A percentile compares a stretch with the other conserved stretches of the same genome.
These are phyloP conservation scores for Casuarina glauca DNA, from an alignment of 306 rosid genomes.

Conservation along the genomic window DNA sequence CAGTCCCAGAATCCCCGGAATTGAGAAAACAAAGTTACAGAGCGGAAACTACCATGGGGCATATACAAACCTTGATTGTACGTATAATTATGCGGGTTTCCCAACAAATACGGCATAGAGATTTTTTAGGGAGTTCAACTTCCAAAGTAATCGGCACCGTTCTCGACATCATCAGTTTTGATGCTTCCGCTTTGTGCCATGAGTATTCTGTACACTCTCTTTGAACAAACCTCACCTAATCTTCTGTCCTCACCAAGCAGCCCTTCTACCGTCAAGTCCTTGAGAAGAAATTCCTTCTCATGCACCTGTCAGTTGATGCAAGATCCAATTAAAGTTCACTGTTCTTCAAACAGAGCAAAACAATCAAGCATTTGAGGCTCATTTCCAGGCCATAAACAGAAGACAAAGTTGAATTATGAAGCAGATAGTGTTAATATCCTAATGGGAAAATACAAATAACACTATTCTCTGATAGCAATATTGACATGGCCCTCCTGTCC, in stretches of 20 bases:
- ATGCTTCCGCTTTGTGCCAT: slow-evolving; percentile 74
- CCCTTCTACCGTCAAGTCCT: slow-evolving; percentile 72
- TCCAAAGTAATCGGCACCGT: slow-evolving; percentile 82
- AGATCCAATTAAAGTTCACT: neutral
- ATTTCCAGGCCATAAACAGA: neutral
- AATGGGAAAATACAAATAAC: neutral
- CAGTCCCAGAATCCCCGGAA: neutral
- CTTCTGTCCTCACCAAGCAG: slow-evolving; percentile 75
- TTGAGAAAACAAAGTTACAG: neutral
- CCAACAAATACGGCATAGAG: neutral
- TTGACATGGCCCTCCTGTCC: too few relatives aligned
- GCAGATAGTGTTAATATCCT: neutral
- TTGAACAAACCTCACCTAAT: slow-evolving; percentile 86
- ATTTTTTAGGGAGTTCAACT: slow-evolving; percentile 22
- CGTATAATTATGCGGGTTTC: neutral
- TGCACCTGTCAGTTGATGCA: slow-evolving; percentile 54
- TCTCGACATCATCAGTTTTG: slow-evolving; percentile 82
- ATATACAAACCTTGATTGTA: neutral
- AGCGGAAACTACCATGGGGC: neutral
- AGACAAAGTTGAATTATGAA: neutral
- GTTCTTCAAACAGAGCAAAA: neutral
- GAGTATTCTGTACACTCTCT: slow-evolving; percentile 80
- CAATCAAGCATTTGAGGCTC: neutral
- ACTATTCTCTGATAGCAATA: neutral
- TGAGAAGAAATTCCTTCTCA: slow-evolving; percentile 82